phyloP scores from a whole-genome alignment of 352 stramenopile species.

The Aphanomyces invadans region DNA sequence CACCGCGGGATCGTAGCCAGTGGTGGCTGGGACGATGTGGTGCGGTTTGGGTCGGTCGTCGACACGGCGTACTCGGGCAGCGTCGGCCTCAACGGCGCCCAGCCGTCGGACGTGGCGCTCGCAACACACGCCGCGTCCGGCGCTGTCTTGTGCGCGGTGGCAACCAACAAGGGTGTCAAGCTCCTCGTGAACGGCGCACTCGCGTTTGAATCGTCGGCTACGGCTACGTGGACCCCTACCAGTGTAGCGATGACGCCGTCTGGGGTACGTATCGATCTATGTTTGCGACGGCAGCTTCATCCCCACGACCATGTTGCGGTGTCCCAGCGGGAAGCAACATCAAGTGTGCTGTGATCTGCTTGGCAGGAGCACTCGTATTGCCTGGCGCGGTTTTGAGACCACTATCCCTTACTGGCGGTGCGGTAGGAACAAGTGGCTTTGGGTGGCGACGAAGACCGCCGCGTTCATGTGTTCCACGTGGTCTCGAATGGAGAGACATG shows the following conservation, averaged over 20 bases:
- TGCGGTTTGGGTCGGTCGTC: slow-evolving; percentile 47
- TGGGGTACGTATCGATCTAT: slow-evolving; percentile 35
- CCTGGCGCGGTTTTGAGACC: no score
- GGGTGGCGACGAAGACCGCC: slow-evolving; percentile 75
- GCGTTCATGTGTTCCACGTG: slow-evolving; percentile 81
- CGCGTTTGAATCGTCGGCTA: slow-evolving; percentile 56
- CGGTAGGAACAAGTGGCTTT: slow-evolving; percentile 47
- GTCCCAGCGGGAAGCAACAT: no score
- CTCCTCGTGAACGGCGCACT: slow-evolving; percentile 57
- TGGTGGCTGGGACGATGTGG: slow-evolving; percentile 88
- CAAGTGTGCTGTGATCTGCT: no score
- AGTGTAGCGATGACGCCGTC: slow-evolving; percentile 64
- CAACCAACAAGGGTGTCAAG: slow-evolving; percentile 81
- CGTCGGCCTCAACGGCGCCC: slow-evolving; percentile 45
- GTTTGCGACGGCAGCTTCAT: background rate
- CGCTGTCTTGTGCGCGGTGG: slow-evolving; percentile 40
- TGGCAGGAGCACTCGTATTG: no score
- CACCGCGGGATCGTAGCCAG: slow-evolving; percentile 65
- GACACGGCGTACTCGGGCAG: slow-evolving; percentile 46
- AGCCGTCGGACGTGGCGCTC: slow-evolving; percentile 61
- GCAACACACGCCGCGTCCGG: slow-evolving; percentile 36
- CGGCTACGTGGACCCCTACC: slow-evolving; percentile 71
- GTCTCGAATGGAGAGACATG: slow-evolving; percentile 34
- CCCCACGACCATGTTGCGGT: no score
- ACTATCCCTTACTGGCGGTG: no score